Percentiles rank a stretch among this genome's conserved stretches.
phyloP scores from a whole-genome alignment of 2,329 filamentous ascomycete genomes.

The Botrytis fabae region DNA sequence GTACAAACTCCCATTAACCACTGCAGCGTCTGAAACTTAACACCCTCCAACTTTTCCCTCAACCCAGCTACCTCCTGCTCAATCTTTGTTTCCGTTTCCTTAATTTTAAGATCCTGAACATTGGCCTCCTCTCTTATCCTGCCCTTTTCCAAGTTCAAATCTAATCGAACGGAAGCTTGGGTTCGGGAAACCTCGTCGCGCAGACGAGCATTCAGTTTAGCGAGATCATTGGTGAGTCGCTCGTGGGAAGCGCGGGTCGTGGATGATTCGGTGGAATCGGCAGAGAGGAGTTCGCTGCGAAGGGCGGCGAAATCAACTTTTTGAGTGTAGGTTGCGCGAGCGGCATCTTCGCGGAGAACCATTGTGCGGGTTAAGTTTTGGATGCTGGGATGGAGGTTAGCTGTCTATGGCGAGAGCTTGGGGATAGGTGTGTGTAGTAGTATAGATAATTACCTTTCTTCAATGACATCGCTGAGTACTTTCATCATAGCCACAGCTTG shows the following conservation, averaged over 20 bases:
- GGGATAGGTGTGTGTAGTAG: neutral
- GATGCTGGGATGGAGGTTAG: slow-evolving; percentile 57
- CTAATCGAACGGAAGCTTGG: slow-evolving; percentile 86
- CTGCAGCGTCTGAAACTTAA: slow-evolving; percentile 97
- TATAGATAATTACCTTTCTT: slow-evolving; percentile 66
- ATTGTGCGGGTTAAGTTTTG: slow-evolving; percentile 97
- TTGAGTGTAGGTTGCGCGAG: slow-evolving; percentile 76
- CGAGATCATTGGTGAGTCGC: slow-evolving; percentile 88
- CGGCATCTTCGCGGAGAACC: slow-evolving; percentile 92
- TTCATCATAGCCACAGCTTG: slow-evolving; percentile 99
- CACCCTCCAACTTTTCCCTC: slow-evolving; percentile 88
- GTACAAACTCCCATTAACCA: slow-evolving; percentile 90
- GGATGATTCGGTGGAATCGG: slow-evolving; percentile 87
- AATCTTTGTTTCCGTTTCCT: slow-evolving; percentile 97
- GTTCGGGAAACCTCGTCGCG: slow-evolving; percentile 93
- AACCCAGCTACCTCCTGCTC: slow-evolving; percentile 94
- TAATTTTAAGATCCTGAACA: slow-evolving; percentile 94
- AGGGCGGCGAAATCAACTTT: slow-evolving; percentile 99
- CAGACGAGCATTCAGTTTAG: slow-evolving; percentile 85
- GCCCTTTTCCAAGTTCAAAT: slow-evolving; percentile 95
- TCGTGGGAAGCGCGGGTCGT: slow-evolving; percentile 89
- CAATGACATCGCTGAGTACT: slow-evolving; percentile 92
- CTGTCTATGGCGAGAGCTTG: neutral
- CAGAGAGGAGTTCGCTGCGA: slow-evolving; percentile 86
- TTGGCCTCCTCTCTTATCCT: slow-evolving; percentile 95